Evolutionary conservation across 2,329 filamentous ascomycete genomes (phyloP), one percentile per base, ranked within the genome.

Genomic region (Arthroderma sp.): DNA sequence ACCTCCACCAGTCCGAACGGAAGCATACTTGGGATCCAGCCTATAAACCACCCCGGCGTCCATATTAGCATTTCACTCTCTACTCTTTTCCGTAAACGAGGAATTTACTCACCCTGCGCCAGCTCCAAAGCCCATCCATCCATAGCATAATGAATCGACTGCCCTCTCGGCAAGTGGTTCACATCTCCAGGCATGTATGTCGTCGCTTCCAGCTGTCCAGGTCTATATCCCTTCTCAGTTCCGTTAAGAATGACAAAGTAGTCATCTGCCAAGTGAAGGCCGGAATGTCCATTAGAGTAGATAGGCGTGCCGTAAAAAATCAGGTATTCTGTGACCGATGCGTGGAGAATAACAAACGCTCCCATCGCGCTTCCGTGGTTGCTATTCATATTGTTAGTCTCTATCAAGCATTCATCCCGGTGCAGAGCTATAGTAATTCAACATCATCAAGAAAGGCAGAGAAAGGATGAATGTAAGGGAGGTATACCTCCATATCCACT

Each of bases 11-110:
- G 91, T 60, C 90, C 90, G 71, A 95, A 95, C 71, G 87, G 86
- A 55, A 95, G 77, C 90, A 95, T 95, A 58, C 87, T 87, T 51
- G 90, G 90, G 72, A 95, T 94, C 88, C 88, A 95, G 62, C 90
- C 33, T 41, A 47, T 1, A 35, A 43, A 53, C 58, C 70, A 68
- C 37, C 70, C 2, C 9, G 9, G 8, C 19, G 11, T 33, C 6
- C 68, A 61, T 72, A 72, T 61, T 72, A 69, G 38, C 71, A 67
- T 33, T 71, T 70, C 56, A 73, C 71, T 65, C 44, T 31, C 19
- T 23, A 2, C 21, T 23, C 21, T 11, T 9, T 5, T 2, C 39
- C 39, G 7, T 8, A 43, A 19, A 43, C 8, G n/a, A 19, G 19
- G 19, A 25, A 9, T 51, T 31, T n/a, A 51, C 44, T 51, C 25